Evolutionary conservation across 148 eudicot species (phyloP), one percentile per base, ranked within the genome.

Genomic region (Chenopodium formosanum): DNA sequence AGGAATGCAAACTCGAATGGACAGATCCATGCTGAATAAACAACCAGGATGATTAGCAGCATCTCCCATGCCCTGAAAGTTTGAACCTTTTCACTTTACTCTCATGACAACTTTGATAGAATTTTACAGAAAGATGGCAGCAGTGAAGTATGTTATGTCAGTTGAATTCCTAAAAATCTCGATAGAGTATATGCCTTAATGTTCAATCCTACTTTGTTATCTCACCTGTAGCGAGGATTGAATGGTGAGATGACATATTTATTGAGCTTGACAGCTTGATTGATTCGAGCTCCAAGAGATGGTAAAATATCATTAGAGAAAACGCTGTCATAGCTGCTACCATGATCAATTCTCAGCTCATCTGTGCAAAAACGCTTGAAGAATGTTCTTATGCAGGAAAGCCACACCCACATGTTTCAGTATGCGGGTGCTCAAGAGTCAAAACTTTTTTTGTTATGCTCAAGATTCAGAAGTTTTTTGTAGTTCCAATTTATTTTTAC

Each of bases 1-100:
- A 91, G 82, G 56, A 94, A 96, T 46, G 95, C 99, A 82, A 96
- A 91, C 85, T 96, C 92, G 48, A 96, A 96, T 0, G 98, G 98
- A 46, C 90, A 89, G 32, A 92, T 86, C 99, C 99, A 94, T 64
- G 99, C 97, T 1, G 98, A 89, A 89, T 94, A 96, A 19, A 94
- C 76, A 13, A 96, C 98, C 68, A 96, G 84, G 19, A 94, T 68
- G 8, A 94, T 83, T 47, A 96, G 84, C 74, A 89, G 84, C 86
- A 90, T 90, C 91, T 91, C 97, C 99, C 98, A 96, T 31, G 88
- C 88, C 89, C 99, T 96, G 93, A 70, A 92, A 88, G 44, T 40
- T 40, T 40, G 44, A 40, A 40, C 44, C 44, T 40, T 40, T 40
- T 40, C 62, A 4, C 22, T 4, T 56, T 3, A 17, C 62, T 19